Evolutionary conservation across 768 basidiomycete genomes (phyloP).

Genomic region (Lactarius indigo): DNA sequence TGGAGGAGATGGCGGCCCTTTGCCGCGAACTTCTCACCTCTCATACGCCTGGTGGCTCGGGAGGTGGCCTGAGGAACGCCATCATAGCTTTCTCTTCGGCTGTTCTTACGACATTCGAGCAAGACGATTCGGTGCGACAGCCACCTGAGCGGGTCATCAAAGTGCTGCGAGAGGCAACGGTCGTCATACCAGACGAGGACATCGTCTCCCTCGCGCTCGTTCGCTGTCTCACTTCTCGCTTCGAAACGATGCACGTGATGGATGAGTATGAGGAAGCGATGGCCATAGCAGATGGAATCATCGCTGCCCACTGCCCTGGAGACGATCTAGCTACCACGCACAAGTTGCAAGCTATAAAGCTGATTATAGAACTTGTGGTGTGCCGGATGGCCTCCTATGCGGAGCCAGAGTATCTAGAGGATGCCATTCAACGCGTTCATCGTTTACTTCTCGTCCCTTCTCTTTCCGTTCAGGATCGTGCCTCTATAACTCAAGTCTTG

Average conservation of each 20-base stretch:
- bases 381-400: neutral
- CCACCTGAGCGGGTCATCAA: too few species aligned
- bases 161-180: neutral
- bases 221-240: neutral
- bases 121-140: too few species aligned
- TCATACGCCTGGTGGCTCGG: neutral
- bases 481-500: too few species aligned
- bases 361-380: neutral
- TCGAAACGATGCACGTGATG: neutral
- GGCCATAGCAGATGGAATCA: neutral
- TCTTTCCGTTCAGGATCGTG: neutral
- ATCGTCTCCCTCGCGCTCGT: neutral
- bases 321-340: neutral
- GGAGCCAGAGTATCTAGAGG: neutral
- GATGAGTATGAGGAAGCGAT: neutral
- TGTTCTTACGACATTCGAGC: too few species aligned
- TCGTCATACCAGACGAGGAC: neutral
- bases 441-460: neutral
- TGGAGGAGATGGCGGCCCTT: conserved; percentile 3
- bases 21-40: neutral
- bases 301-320: neutral
- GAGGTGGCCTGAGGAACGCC: rapidly evolving
- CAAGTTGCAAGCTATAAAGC: rapidly evolving
- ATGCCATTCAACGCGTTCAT: neutral
- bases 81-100: neutral